Evolutionary conservation across 345 rosid species (phyloP), one percentile per base, ranked within the genome.

Genomic region (Rhodomyrtus tomentosa): DNA sequence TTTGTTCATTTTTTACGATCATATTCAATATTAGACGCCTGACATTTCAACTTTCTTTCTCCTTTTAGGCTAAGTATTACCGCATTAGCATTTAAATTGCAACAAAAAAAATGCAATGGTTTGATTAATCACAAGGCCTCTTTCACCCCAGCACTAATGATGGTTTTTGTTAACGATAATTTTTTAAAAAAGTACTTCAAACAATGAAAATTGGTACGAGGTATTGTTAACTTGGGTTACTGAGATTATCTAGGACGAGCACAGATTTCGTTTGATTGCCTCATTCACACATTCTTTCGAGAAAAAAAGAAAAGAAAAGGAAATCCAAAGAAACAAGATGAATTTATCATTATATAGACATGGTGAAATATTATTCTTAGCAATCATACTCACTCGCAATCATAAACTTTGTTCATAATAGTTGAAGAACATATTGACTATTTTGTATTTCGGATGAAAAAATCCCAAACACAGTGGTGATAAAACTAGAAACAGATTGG

Each of bases 321-420:
- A n/a, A n/a, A 16, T 16, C 6, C 0, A 68, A 32, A 32, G 24
- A 8, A 20, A 7, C 12, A 8, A 68, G 45, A 68, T 18, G 1
- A 2, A 68, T 18, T 18, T 2, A 12, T 4, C 12, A 16, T 62
- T 32, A 11, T 7, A 0, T 32, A 32, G 3, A 62, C 3, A 2
- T 45, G 49, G 9, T 45, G 9, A 45, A 45, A 7, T 45, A 32
- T 68, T 32, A 68, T 16, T 68, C 45, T 32, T 18, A 29, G 32
- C 3, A 16, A 22, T 62, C 74, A 36, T 15, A 62, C 74, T 62
- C 74, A 6, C 76, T 68, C 7, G 76, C 18, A 68, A 9, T 68
- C 76, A 68, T 9, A 18, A 16, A 18, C 42, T 32, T 32, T 29
- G 36, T 32, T 18, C 20, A 68, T 16, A 29, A 62, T 38, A 16